Evolutionary conservation across 371 early-diverging fungal genomes (phyloP).

Genomic region (Lichtheimia hyalospora): DNA sequence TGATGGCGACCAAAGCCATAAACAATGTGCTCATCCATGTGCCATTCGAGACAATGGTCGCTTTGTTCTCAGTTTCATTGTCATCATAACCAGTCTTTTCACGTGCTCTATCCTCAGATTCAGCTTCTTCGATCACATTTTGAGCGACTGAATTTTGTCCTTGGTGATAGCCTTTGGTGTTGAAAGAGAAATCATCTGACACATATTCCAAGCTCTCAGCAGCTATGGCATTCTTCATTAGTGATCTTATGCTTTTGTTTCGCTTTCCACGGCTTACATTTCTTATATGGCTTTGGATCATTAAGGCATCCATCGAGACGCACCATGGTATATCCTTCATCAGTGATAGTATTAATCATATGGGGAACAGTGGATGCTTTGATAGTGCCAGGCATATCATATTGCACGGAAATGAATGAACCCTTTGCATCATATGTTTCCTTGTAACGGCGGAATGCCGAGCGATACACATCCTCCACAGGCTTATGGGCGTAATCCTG

Average conservation of each 20-base stretch:
- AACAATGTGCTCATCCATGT: too few species aligned
- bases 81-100: too few species aligned
- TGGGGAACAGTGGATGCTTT: slow-evolving; percentile 36
- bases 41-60: too few species aligned
- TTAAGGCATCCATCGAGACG: slow-evolving; percentile 54
- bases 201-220: slow-evolving; percentile 31
- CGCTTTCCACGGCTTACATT: slow-evolving; percentile 18
- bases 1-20: too few species aligned
- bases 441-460: slow-evolving; percentile 39
- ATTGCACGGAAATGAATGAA: slow-evolving; percentile 47
- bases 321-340: slow-evolving; percentile 55
- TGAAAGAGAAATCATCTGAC: slow-evolving; percentile 41
- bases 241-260: background rate
- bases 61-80: too few species aligned
- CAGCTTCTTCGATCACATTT: slow-evolving; percentile 10
- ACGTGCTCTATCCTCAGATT: background rate
- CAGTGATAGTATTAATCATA: slow-evolving; percentile 47
- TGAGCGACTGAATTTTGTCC: slow-evolving; percentile 31
- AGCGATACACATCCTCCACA: slow-evolving; percentile 34
- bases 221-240: slow-evolving; percentile 8
- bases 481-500: slow-evolving; percentile 44
- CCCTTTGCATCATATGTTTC: slow-evolving; percentile 55
- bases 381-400: slow-evolving; percentile 52
- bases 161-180: slow-evolving; percentile 39
- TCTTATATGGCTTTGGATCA: slow-evolving; percentile 54